Evolutionary conservation across 225 moss, liverwort and hornwort species (phyloP), one percentile per base, ranked within the genome.

Genomic region (Lunularia cruciata): DNA sequence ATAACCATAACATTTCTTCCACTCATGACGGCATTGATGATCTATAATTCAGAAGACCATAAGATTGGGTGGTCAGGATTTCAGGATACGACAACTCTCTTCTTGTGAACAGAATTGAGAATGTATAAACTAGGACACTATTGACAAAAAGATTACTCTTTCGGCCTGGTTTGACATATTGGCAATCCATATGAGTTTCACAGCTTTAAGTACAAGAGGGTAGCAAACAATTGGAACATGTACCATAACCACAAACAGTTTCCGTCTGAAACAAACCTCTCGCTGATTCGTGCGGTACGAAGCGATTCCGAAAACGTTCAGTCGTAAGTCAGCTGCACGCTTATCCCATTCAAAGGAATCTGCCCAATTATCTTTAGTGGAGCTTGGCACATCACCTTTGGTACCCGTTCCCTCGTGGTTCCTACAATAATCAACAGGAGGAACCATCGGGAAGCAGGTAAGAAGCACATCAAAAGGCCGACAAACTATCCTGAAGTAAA

Each of bases 1-100:
- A 96, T 92, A 63, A 96, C 96, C 56, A 92, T 77, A 59, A 90
- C 92, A 83, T 92, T 90, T 57, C 90, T 86, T 79, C 92, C 92
- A 80, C 92, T 90, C 89, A 92, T 87, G 65, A 96, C 84, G 59
- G 96, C 96, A 74, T 96, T 96, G 76, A 96, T 88, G 63, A 96
- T 96, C 92, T 96, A 88, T 62, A 65, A 40, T 7, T 10, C 40
- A 13, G 13, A 40, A 40, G 40, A 40, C 40, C 40, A 40, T n/a
- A n/a, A n/a, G n/a, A n/a, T n/a, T n/a, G n/a, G n/a, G n/a, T n/a
- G n/a, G n/a, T n/a, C n/a, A n/a, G n/a, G n/a, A n/a, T n/a, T n/a
- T n/a, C n/a, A 38, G 15, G 20, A 38, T 40, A 61, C 9, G 9
- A 42, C 43, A 45, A 25, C 9, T 45, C 26, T 27, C 15, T n/a